Evolutionary conservation across 768 basidiomycete species (phyloP).

Genomic region (Podaxis sp.): DNA sequence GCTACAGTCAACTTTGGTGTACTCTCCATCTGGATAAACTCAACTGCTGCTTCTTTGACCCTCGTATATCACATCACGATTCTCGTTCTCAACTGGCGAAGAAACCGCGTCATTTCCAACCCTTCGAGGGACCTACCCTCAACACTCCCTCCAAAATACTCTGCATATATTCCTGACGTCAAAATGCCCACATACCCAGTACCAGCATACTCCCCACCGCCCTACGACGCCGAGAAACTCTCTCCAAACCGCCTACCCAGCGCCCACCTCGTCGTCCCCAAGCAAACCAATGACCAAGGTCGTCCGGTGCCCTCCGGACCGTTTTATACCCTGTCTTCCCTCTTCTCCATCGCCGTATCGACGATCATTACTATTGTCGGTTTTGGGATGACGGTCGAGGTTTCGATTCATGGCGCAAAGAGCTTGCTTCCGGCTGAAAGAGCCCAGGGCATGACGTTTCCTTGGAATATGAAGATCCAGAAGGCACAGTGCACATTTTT

Average conservation of each 20-base stretch:
- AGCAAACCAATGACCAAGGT: background rate
- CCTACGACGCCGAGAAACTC: background rate
- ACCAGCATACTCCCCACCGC: constrained; percentile 3
- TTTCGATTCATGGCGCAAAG: constrained; percentile 23
- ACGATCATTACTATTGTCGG: constrained; percentile 23
- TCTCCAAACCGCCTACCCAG: background rate
- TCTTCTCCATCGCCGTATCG: constrained; percentile 20
- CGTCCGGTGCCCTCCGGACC: constrained; percentile 12
- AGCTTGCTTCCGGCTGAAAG: constrained; percentile 26
- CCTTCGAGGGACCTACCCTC: background rate
- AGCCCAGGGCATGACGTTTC: constrained; percentile 22
- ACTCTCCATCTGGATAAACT: constrained; percentile 27
- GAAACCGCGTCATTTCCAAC: background rate
- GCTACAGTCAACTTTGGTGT: constrained; percentile 29
- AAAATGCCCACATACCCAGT: background rate
- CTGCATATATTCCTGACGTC: background rate
- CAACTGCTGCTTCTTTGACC: constrained; percentile 21
- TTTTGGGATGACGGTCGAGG: constrained; percentile 28
- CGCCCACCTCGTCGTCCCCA: background rate
- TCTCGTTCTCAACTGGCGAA: constrained; percentile 16
- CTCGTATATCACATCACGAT: constrained; percentile 22
- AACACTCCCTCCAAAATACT: background rate
- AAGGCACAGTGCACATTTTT: constrained; percentile 26
- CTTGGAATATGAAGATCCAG: constrained; percentile 29
- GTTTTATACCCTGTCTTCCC: constrained; percentile 17